phyloP scores from a whole-genome alignment of 2,329 filamentous ascomycete species.

The Fusarium hostae region DNA sequence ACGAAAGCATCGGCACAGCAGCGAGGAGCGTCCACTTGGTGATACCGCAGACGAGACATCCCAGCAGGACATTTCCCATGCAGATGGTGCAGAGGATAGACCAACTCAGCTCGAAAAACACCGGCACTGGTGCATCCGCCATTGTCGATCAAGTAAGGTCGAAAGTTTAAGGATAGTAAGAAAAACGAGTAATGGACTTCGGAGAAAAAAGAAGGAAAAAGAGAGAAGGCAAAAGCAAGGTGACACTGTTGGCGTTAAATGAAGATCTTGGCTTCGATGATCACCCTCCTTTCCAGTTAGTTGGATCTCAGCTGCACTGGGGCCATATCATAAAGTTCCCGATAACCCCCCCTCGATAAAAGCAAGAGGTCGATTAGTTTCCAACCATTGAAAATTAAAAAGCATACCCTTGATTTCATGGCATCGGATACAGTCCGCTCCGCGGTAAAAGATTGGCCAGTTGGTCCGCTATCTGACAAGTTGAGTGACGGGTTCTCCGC shows the following conservation, averaged over 20 bases:
- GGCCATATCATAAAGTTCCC: background rate
- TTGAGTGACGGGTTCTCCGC: background rate
- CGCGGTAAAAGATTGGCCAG: background rate
- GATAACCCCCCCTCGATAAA: background rate
- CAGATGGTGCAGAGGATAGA: conserved; percentile 56
- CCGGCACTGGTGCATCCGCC: conserved; percentile 11
- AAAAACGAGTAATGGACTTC: background rate
- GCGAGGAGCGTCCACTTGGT: conserved; percentile 51
- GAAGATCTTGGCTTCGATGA: background rate
- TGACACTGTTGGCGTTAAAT: conserved; percentile 4
- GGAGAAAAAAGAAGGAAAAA: background rate
- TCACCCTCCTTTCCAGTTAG: conserved; percentile 12
- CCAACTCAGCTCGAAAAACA: conserved; percentile 56
- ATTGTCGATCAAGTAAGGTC: conserved; percentile 2
- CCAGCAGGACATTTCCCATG: conserved; percentile 52
- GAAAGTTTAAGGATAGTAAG: background rate
- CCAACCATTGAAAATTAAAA: background rate
- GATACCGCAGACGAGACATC: conserved; percentile 52
- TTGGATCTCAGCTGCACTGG: background rate
- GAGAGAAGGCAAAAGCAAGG: conserved; percentile 8
- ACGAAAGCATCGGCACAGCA: conserved; percentile 53
- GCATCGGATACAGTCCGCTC: background rate
- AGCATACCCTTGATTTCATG: background rate
- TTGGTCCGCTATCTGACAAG: background rate
- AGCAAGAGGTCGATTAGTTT: background rate